These are phyloP conservation scores for Marvania coccoides DNA, from an alignment of 139 green algal genomes.

Conservation along the genomic window DNA sequence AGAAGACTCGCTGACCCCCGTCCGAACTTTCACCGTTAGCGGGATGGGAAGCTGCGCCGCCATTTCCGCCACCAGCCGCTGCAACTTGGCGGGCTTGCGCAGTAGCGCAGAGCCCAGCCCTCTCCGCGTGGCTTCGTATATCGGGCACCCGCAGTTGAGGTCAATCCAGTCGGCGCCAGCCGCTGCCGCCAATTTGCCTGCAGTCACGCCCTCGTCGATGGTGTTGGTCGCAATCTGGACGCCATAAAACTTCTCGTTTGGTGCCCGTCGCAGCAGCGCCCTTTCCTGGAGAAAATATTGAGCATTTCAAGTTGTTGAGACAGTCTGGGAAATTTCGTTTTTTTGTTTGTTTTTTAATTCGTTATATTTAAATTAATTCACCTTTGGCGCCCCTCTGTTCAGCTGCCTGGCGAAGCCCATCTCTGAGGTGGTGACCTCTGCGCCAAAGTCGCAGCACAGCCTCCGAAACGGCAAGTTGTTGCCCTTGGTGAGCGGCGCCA, in stretches of 20 bases:
- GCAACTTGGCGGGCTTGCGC: constrained; percentile 71
- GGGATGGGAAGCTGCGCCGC: constrained; percentile 51
- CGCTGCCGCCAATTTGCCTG: constrained; percentile 46
- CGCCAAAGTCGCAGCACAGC: constrained; percentile 60
- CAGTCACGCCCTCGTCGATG: constrained; percentile 63
- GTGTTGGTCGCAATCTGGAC: constrained; percentile 72
- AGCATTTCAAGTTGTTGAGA: neutral
- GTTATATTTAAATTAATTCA: too few relatives aligned
- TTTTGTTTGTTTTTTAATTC: constrained; percentile 2
- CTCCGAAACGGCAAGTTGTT: constrained; percentile 71
- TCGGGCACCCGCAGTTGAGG: constrained; percentile 84
- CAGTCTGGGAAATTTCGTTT: too few relatives aligned
- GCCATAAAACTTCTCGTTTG: constrained; percentile 24
- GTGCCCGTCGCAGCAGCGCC: constrained; percentile 11
- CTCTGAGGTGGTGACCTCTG: constrained; percentile 62
- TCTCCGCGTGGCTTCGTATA: constrained; percentile 67
- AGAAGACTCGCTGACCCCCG: constrained; percentile 46
- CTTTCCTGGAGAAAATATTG: too few relatives aligned
- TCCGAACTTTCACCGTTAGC: constrained; percentile 75
- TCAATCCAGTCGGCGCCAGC: constrained; percentile 65
- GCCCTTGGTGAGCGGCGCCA: constrained; percentile 56
- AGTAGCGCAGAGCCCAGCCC: constrained; percentile 71
- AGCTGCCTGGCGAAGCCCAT: constrained; percentile 69
- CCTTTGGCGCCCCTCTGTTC: constrained; percentile 28
- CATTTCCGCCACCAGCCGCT: constrained; percentile 66